phyloP scores from a whole-genome alignment of 805 yeast species.

The Allodekkera sacchari region DNA sequence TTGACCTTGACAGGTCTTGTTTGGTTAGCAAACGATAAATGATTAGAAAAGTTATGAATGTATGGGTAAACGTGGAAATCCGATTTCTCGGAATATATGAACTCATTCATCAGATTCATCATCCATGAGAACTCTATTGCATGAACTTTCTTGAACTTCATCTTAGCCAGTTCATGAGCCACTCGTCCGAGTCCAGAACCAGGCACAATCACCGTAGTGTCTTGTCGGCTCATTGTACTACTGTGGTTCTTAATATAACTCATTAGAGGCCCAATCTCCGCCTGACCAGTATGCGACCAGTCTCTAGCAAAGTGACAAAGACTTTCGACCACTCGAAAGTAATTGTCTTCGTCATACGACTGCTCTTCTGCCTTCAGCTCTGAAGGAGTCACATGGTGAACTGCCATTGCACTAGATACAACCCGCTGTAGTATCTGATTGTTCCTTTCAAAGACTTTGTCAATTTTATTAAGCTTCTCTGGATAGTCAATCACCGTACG shows the following conservation, averaged over 20 bases:
- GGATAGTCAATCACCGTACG: slow-evolving; percentile 47
- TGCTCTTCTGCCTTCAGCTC: slow-evolving; percentile 33
- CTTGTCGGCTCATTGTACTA: slow-evolving; percentile 12
- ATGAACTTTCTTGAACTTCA: slow-evolving; percentile 39
- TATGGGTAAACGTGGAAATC: slow-evolving; percentile 34
- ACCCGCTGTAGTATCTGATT: slow-evolving; percentile 37
- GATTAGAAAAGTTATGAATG: slow-evolving; percentile 65
- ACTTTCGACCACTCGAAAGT: slow-evolving; percentile 53
- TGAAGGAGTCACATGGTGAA: slow-evolving; percentile 29
- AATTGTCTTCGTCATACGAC: slow-evolving; percentile 12
- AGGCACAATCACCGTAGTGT: slow-evolving; percentile 60
- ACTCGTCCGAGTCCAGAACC: slow-evolving; percentile 84
- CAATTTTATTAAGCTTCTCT: slow-evolving; percentile 42
- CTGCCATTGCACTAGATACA: slow-evolving; percentile 28
- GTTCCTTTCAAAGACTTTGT: slow-evolving; percentile 39
- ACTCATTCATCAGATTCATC: slow-evolving; percentile 66
- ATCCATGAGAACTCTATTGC: slow-evolving; percentile 70
- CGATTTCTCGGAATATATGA: slow-evolving; percentile 31
- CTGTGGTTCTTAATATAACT: slow-evolving; percentile 42
- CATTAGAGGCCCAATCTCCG: slow-evolving; percentile 46
- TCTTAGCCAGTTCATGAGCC: slow-evolving; percentile 49
- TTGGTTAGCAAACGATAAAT: slow-evolving; percentile 40
- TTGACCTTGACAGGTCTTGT: slow-evolving; percentile 31
- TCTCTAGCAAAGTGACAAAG: slow-evolving; percentile 74
- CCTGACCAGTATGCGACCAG: slow-evolving; percentile 46